Percentiles rank a stretch among this genome's conserved stretches.
phyloP scores from a whole-genome alignment of 805 yeast species.

The Cephaloascus fragrans region DNA sequence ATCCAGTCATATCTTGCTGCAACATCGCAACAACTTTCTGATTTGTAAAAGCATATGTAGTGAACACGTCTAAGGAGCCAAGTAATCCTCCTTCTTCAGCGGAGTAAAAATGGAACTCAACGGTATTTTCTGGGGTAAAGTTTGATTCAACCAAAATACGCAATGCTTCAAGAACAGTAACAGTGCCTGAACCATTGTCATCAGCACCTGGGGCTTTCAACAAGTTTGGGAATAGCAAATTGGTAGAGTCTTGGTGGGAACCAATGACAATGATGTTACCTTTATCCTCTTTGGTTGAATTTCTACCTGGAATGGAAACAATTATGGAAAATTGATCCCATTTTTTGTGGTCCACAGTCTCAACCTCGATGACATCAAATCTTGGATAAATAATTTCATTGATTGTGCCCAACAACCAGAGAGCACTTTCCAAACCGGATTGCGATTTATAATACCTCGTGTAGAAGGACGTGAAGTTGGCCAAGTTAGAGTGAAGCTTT shows the following conservation, averaged over 20 bases:
- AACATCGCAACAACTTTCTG: conserved; percentile 68
- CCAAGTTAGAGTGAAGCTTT: conserved; percentile 42
- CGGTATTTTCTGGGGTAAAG: conserved; percentile 53
- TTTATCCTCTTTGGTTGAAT: conserved; percentile 25
- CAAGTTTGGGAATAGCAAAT: conserved; percentile 57
- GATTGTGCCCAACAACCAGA: conserved; percentile 54
- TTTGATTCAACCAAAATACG: conserved; percentile 42
- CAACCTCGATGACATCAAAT: conserved; percentile 21
- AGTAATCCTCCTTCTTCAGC: conserved; percentile 91
- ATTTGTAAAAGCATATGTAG: conserved; percentile 33
- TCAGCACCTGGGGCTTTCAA: conserved; percentile 90
- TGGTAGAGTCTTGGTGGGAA: conserved; percentile 82
- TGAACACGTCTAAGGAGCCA: conserved; percentile 77
- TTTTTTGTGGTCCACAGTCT: conserved; percentile 45
- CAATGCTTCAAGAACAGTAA: conserved; percentile 67
- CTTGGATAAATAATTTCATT: conserved; percentile 22
- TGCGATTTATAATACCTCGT: conserved; percentile 71
- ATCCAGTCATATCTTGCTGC: conserved; percentile 95
- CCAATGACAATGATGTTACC: conserved; percentile 61
- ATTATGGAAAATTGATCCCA: conserved; percentile 79
- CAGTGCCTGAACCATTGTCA: conserved; percentile 87
- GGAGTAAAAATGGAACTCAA: conserved; percentile 90
- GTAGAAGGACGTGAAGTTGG: conserved; percentile 56
- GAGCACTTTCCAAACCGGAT: conserved; percentile 60
- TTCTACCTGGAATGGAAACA: conserved; percentile 47